Evolutionary conservation across 805 yeast species (phyloP).

Genomic region (Starmera pachycereana): DNA sequence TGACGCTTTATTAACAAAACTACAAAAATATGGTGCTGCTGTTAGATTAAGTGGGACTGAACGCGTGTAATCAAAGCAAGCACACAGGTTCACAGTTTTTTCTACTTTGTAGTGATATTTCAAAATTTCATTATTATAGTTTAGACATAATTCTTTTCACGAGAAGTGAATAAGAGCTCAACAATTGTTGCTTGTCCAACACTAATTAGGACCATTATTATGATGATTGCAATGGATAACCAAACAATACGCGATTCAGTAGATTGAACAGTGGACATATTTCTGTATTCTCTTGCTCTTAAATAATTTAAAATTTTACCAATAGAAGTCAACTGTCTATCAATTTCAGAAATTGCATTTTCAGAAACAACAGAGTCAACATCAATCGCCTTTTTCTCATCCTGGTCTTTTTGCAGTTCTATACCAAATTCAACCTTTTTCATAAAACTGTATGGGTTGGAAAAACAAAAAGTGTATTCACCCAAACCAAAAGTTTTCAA

Average conservation of each 20-base stretch:
- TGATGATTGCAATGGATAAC: slow-evolving; percentile 61
- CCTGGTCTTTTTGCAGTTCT: slow-evolving; percentile 33
- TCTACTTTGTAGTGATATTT: neutral
- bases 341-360: slow-evolving; percentile 46
- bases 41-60: slow-evolving; percentile 93
- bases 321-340: slow-evolving; percentile 46
- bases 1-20: slow-evolving; percentile 81
- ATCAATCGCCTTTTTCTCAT: slow-evolving; percentile 26
- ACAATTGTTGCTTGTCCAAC: slow-evolving; percentile 70
- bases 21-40: slow-evolving; percentile 96
- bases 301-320: slow-evolving; percentile 66
- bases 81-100: too few relatives aligned
- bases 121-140: neutral
- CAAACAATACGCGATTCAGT: slow-evolving; percentile 73
- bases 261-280: slow-evolving; percentile 80
- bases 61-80: slow-evolving; percentile 25
- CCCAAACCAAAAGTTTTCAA: slow-evolving; percentile 48
- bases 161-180: slow-evolving; percentile 62
- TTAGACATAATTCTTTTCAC: slow-evolving; percentile 30
- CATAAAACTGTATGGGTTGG: slow-evolving; percentile 52
- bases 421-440: slow-evolving; percentile 57
- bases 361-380: slow-evolving; percentile 42
- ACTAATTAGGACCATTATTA: slow-evolving; percentile 70
- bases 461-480: slow-evolving; percentile 57
- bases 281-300: slow-evolving; percentile 94